These are phyloP conservation scores for Amanita brunnescens DNA, from an alignment of 768 basidiomycete genomes.

Conservation along the genomic window DNA sequence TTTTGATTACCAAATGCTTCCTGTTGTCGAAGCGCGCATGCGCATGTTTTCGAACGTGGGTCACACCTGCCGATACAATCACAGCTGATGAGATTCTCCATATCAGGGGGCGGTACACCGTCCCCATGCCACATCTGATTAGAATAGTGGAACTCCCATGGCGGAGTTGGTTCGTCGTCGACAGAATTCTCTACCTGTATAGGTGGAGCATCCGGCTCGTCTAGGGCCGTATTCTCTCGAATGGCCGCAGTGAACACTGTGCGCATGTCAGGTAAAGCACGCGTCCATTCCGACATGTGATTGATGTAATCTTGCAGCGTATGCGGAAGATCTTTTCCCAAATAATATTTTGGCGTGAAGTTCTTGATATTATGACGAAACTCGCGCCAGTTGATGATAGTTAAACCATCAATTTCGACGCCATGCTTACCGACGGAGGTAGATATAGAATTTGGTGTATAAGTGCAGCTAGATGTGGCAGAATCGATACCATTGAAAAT, in stretches of 20 bases:
- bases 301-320: slow-evolving; percentile 61
- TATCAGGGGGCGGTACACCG: slow-evolving; percentile 59
- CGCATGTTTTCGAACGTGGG: slow-evolving; percentile 64
- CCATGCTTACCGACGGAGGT: too few species aligned
- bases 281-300: slow-evolving; percentile 30
- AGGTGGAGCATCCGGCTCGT: slow-evolving; percentile 61
- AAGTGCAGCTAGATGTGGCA: background rate
- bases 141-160: slow-evolving; percentile 84
- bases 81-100: slow-evolving; percentile 53
- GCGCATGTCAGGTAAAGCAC: slow-evolving; percentile 35
- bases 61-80: slow-evolving; percentile 69
- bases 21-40: slow-evolving; percentile 55
- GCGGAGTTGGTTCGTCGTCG: slow-evolving; percentile 61
- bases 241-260: slow-evolving; percentile 60
- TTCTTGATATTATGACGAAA: slow-evolving; percentile 26
- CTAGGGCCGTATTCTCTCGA: slow-evolving; percentile 48
- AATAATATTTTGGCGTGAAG: slow-evolving; percentile 23
- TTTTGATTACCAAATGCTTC: slow-evolving; percentile 25
- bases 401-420: slow-evolving; percentile 21
- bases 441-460: background rate
- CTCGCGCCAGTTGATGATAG: slow-evolving; percentile 28
- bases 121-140: slow-evolving; percentile 73
- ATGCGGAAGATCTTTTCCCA: slow-evolving; percentile 49
- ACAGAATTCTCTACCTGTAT: slow-evolving; percentile 63
- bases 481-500: background rate